phyloP scores from a whole-genome alignment of 83 land plant species.

The Picea abies region DNA sequence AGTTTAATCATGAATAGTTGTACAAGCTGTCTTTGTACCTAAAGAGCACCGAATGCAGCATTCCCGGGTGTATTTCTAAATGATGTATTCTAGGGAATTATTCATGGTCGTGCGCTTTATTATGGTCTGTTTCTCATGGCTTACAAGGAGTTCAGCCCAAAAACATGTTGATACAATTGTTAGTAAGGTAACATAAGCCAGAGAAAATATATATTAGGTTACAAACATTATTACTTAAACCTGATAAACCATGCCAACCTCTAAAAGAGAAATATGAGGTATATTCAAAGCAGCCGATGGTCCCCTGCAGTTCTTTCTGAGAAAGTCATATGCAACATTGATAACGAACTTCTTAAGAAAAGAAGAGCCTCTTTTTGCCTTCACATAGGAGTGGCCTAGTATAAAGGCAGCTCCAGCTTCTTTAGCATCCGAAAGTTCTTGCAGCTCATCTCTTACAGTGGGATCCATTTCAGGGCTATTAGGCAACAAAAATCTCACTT shows the following conservation, averaged over 20 bases:
- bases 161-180: too few relatives aligned
- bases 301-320: constrained; percentile 60
- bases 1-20: too few relatives aligned
- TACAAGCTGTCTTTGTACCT: too few relatives aligned
- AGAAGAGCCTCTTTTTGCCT: constrained; percentile 58
- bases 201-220: too few relatives aligned
- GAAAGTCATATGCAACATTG: constrained; percentile 49
- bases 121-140: too few relatives aligned
- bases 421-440: constrained; percentile 44
- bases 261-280: constrained; percentile 59
- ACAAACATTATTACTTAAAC: constrained; percentile 25
- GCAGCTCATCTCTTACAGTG: constrained; percentile 41
- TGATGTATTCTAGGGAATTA: too few relatives aligned
- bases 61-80: too few relatives aligned
- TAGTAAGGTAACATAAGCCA: too few relatives aligned
- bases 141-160: too few relatives aligned
- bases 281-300: constrained; percentile 49
- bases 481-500: constrained; percentile 41
- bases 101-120: too few relatives aligned
- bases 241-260: constrained; percentile 72
- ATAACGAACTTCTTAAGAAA: constrained; percentile 47
- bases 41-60: too few relatives aligned
- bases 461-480: constrained; percentile 34
- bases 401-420: constrained; percentile 57
- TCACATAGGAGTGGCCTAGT: constrained; percentile 54